phyloP scores from a whole-genome alignment of 1,284 basidiomycete genomes.

The Cutaneotrichosporon daszewskae region DNA sequence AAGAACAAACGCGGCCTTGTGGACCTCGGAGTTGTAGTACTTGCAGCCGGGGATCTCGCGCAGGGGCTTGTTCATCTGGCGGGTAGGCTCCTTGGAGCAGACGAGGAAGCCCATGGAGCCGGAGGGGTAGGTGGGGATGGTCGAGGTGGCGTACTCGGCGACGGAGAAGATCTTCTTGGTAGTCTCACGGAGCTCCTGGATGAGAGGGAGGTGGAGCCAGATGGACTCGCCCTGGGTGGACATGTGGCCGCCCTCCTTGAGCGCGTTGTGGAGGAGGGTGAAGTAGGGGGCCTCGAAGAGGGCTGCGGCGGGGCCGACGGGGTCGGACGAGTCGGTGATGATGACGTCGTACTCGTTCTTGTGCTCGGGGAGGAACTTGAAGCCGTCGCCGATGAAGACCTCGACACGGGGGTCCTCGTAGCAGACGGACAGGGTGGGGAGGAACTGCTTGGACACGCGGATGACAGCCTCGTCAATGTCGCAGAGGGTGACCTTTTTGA shows the following conservation, averaged over 20 bases:
- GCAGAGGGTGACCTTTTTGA: slow-evolving; percentile 89
- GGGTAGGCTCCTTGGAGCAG: slow-evolving; percentile 69
- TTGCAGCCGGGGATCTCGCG: slow-evolving; percentile 62
- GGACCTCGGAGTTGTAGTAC: slow-evolving; percentile 15
- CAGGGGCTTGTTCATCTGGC: slow-evolving; percentile 64
- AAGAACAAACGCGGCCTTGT: slow-evolving; percentile 68
- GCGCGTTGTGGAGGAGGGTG: slow-evolving; percentile 82
- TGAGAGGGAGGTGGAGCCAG: slow-evolving; percentile 90
- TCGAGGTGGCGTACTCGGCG: slow-evolving; percentile 89
- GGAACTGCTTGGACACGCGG: slow-evolving; percentile 85
- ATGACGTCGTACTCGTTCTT: slow-evolving; percentile 92
- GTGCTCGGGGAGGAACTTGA: slow-evolving; percentile 91
- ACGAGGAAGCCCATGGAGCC: slow-evolving; percentile 96
- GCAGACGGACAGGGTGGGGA: slow-evolving; percentile 89
- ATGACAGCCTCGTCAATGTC: slow-evolving; percentile 99
- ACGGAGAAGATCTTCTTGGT: slow-evolving; percentile 75
- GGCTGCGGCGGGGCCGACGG: slow-evolving; percentile 88
- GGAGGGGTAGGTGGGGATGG: slow-evolving; percentile 94
- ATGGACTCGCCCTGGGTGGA: slow-evolving; percentile 94
- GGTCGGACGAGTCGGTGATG: slow-evolving; percentile 98
- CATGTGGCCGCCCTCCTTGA: slow-evolving; percentile 86
- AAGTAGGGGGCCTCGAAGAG: slow-evolving; percentile 99
- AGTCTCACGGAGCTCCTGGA: slow-evolving; percentile 68
- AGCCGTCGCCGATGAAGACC: slow-evolving; percentile 91
- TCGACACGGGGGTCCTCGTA: slow-evolving; percentile 78